Evolutionary conservation across 2,329 filamentous ascomycete genomes (phyloP), one percentile per base, ranked within the genome.

Genomic region (Sphaerulina vaccinii): DNA sequence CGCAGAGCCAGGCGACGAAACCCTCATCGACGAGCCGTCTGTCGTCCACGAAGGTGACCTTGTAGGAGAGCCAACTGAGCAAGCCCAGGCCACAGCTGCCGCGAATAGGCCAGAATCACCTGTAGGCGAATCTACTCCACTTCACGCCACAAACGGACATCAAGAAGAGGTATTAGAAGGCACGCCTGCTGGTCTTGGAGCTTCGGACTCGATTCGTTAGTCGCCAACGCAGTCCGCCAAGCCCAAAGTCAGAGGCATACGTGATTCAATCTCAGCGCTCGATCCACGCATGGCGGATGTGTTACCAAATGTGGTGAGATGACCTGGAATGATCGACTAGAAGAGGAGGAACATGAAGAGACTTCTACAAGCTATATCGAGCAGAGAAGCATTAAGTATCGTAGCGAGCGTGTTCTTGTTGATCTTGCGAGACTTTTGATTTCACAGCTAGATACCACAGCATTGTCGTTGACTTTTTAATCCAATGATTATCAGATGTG

Each of bases 1-100:
- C 23, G 44, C 39, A 4, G 47, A 51, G n/a, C 35, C 23, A 5
- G 45, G 33, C 11, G 43, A 49, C 10, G 41, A 45, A 33, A 49
- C 22, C 11, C 37, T 48, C 9, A 43, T 54, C 22, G 41, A 54
- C 8, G 46, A 54, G 42, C 51, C 51, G 15, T 49, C 51, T n/a
- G 33, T 54, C 4, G 35, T 44, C 16, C 51, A 40, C 32, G 51
- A 54, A 16, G 35, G 46, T 18, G 45, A 38, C 13, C 15, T 37
- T n/a, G 19, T 46, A 18, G 47, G 38, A 36, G 47, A 54, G 16
- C 13, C 48, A 4, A 33, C 27, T 2, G 33, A 45, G 16, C 24
- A 47, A 27, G 36, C 45, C 15, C 43, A 38, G 11, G 41, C 21
- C 2, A 42, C 41, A 9, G 32, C 50, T 29, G 40, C 41, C 27